Base-by-base conservation (phyloP, 1,139 yeast genomes). In the Yamadazyma jaroonii region DNA sequence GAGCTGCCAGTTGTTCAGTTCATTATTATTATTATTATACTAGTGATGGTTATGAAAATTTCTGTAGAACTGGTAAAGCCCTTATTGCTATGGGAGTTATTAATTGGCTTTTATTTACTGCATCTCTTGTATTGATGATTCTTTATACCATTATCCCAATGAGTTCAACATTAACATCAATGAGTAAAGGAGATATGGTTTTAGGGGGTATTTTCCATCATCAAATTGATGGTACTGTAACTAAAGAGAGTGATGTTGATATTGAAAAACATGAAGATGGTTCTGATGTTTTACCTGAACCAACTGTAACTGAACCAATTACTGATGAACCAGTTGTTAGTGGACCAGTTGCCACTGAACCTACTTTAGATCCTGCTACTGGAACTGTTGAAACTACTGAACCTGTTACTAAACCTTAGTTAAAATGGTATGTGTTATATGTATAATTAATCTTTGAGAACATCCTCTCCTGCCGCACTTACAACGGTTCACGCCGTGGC, bases 1-100 rank as follows among this genome's bases (percentile, higher is more conserved):
- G 65, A 6, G n/a, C 47, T 4, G 41, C 32, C 4, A 23, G 34
- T 27, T 63, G 69, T 46, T 22, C 21, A 32, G 25, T 30, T 34
- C 27, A 9, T 26, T 39, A 36, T 30, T 25, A 25, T 23, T 31
- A 28, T 21, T 25, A 31, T 24, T 14, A 20, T 26, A 4, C n/a
- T 14, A 14, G 24, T 9, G 15, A 23, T 22, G 10, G 5, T 15
- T 34, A 11, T 17, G 10, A 24, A 3, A 25, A 31, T 20, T 38
- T 49, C 33, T 65, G 71, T 45, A 40, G 41, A 27, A 21, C 53
- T 5, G 57, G 57, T 6, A 57, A 64, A 45, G 66, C 66, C 1
- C 38, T 54, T 11, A 52, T 61, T 40, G 63, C 66, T 2, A 54
- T 64, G 40, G 50, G 59, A 0, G 54, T 64, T 26, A 40, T 65